phyloP scores from a whole-genome alignment of 441 rosid species.

The Lepidium campestre region DNA sequence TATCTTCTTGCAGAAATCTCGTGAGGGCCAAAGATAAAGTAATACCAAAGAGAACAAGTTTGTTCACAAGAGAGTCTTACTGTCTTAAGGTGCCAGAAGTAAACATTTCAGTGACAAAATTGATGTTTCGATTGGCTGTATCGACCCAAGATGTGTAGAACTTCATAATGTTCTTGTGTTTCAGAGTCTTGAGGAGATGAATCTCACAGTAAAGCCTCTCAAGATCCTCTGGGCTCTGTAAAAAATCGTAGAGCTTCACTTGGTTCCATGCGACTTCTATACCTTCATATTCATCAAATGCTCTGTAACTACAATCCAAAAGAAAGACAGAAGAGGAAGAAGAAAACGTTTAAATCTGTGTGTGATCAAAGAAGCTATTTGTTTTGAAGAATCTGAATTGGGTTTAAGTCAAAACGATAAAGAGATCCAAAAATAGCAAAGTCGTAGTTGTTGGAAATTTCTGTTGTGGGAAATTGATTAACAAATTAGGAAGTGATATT shows the following conservation, averaged over 20 bases:
- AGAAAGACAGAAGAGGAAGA: neutral
- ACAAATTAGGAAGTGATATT: conserved; percentile 16
- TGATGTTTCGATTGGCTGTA: conserved; percentile 77
- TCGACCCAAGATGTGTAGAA: conserved; percentile 96
- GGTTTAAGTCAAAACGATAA: conserved; percentile 7
- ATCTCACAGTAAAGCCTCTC: conserved; percentile 95
- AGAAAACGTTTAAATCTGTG: conserved; percentile 6
- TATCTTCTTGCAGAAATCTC: neutral
- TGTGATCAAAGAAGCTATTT: neutral
- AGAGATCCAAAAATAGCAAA: conserved; percentile 20
- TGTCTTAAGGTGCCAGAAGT: conserved; percentile 98
- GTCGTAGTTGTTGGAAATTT: neutral
- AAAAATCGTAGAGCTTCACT: conserved; percentile 85
- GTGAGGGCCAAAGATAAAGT: neutral
- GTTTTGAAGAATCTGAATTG: conserved; percentile 2
- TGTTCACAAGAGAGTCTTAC: conserved; percentile 37
- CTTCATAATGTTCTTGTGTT: conserved; percentile 95
- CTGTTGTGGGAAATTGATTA: neutral
- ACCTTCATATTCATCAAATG: conserved; percentile 94
- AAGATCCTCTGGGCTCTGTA: conserved; percentile 91
- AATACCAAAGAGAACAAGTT: neutral
- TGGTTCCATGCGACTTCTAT: conserved; percentile 99
- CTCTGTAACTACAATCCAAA: conserved; percentile 66
- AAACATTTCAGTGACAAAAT: conserved; percentile 95
- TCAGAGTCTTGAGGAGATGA: conserved; percentile 92